Percentiles rank a stretch among this genome's conserved stretches.
phyloP scores from a whole-genome alignment of 352 stramenopile species.

The Phytophthora brassicae region DNA sequence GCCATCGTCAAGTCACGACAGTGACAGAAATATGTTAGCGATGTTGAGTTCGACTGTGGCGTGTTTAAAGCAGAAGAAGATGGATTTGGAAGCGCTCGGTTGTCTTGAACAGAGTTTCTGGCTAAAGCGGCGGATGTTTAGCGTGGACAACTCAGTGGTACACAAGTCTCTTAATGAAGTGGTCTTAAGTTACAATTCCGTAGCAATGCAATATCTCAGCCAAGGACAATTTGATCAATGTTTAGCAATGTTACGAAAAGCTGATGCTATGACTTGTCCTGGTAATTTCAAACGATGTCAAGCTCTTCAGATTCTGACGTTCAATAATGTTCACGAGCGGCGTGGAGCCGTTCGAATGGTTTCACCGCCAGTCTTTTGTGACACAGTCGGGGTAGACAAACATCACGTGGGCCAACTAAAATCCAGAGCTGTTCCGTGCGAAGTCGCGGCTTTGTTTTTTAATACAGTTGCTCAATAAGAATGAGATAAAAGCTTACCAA shows the following conservation, averaged over 20 bases:
- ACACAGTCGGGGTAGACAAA: too few relatives aligned
- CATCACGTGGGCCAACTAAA: too few relatives aligned
- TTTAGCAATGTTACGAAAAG: slow-evolving; percentile 72
- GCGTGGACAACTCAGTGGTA: slow-evolving; percentile 57
- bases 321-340: slow-evolving; percentile 49
- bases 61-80: slow-evolving; percentile 70
- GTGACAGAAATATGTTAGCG: slow-evolving; percentile 60
- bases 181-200: slow-evolving; percentile 72
- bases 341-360: too few relatives aligned
- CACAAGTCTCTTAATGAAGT: slow-evolving; percentile 59
- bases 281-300: slow-evolving; percentile 68
- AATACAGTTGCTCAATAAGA: too few relatives aligned
- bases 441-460: too few relatives aligned
- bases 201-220: slow-evolving; percentile 73
- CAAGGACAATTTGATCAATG: slow-evolving; percentile 62
- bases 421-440: too few relatives aligned
- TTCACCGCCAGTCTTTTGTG: too few relatives aligned
- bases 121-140: slow-evolving; percentile 79
- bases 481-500: too few relatives aligned
- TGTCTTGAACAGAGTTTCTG: slow-evolving; percentile 76
- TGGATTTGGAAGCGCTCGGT: slow-evolving; percentile 74
- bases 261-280: slow-evolving; percentile 61
- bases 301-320: slow-evolving; percentile 79
- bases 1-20: slow-evolving; percentile 34
- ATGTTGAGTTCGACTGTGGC: slow-evolving; percentile 73